These are phyloP conservation scores for Didymella pinodella DNA, from an alignment of 2,329 filamentous ascomycete species.

Conservation along the genomic window DNA sequence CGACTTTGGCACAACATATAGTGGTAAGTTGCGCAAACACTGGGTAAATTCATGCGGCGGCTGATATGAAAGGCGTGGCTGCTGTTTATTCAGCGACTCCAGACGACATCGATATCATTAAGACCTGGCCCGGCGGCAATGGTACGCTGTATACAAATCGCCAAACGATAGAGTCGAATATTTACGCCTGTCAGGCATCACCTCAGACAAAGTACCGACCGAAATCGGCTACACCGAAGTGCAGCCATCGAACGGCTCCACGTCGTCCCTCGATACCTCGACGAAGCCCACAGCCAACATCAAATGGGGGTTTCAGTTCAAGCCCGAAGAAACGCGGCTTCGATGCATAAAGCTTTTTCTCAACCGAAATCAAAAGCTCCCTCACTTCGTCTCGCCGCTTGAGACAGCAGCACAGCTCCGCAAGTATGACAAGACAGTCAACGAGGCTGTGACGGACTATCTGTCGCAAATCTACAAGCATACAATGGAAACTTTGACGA, in stretches of 20 bases:
- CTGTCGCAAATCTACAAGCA: constrained; percentile 78
- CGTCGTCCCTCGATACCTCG: constrained; percentile 31
- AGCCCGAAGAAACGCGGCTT: constrained; percentile 76
- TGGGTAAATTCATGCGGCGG: neutral
- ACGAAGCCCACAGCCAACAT: constrained; percentile 40
- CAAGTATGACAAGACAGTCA: constrained; percentile 76
- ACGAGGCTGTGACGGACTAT: constrained; percentile 82
- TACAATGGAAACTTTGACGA: constrained; percentile 78
- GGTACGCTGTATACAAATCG: constrained; percentile 51
- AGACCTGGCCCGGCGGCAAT: constrained; percentile 81
- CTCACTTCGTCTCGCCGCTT: constrained; percentile 79
- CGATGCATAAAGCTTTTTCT: constrained; percentile 87
- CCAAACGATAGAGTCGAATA: constrained; percentile 1
- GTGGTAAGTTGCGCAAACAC: constrained; percentile 57
- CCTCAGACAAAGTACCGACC: constrained; percentile 86
- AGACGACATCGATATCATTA: constrained; percentile 84
- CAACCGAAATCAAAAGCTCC: constrained; percentile 79
- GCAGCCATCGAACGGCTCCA: constrained; percentile 22
- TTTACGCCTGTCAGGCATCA: constrained; percentile 61
- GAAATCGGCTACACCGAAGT: constrained; percentile 67
- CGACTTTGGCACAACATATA: constrained; percentile 87
- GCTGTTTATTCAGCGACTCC: constrained; percentile 78
- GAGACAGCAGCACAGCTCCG: constrained; percentile 81
- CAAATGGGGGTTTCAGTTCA: constrained; percentile 86
- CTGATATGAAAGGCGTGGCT: constrained; percentile 63